Evolutionary conservation across 2,329 filamentous ascomycete genomes (phyloP).

Genomic region (Clonostachys solani): DNA sequence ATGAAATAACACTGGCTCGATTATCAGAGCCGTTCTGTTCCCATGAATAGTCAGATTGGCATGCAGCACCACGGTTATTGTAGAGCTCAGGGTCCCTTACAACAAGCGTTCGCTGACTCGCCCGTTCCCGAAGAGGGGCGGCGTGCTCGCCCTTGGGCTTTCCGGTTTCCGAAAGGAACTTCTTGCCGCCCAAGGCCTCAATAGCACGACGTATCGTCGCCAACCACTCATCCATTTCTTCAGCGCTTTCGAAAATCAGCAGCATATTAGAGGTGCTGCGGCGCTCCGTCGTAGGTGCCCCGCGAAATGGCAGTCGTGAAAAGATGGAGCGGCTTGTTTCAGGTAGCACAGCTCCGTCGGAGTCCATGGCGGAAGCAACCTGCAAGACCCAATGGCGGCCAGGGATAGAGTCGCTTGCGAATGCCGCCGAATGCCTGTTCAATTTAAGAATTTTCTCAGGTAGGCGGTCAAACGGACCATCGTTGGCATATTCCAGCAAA

Average conservation of each 20-base stretch:
- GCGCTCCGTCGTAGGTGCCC: not conserved
- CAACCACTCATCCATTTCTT: slow-evolving; percentile 77
- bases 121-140: slow-evolving; percentile 26
- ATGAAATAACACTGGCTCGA: slow-evolving; percentile 8
- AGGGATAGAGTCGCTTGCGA: slow-evolving; percentile 75
- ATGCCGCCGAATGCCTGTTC: slow-evolving; percentile 71
- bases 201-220: slow-evolving; percentile 65
- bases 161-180: slow-evolving; percentile 56
- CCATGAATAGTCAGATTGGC: slow-evolving; percentile 1
- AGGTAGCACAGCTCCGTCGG: slow-evolving; percentile 42
- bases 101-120: slow-evolving; percentile 42
- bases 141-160: slow-evolving; percentile 37
- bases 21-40: not conserved
- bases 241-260: slow-evolving; percentile 67
- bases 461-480: slow-evolving; percentile 65
- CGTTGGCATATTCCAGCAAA: slow-evolving; percentile 68
- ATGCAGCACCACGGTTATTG: slow-evolving; percentile 8
- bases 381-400: slow-evolving; percentile 79
- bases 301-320: slow-evolving; percentile 21
- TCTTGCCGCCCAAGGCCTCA: slow-evolving; percentile 64
- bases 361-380: slow-evolving; percentile 62
- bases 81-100: slow-evolving; percentile 42
- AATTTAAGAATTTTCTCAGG: slow-evolving; percentile 73
- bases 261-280: slow-evolving; percentile 51
- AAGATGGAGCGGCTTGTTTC: slow-evolving; percentile 26